A percentile compares a stretch with the other conserved stretches of the same genome.
Conservation (phyloP, 441 rosid genomes). For the Syzygium malaccense region DNA sequence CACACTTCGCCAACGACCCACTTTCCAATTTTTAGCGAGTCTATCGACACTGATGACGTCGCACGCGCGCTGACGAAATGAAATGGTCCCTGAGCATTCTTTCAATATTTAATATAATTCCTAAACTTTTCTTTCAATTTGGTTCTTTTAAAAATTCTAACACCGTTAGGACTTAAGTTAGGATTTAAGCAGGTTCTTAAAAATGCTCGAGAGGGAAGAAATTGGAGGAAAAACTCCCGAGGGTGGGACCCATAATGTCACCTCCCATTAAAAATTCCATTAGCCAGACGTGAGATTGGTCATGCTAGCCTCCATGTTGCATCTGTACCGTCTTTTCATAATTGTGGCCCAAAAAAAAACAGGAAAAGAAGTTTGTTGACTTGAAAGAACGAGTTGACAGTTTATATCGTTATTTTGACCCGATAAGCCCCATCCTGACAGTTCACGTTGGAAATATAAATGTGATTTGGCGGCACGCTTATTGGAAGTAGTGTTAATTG, state of each 20-base stretch:
- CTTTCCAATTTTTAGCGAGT: background rate
- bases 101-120: background rate
- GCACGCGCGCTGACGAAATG: background rate
- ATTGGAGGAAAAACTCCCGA: no score
- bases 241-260: no score
- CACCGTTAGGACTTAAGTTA: background rate
- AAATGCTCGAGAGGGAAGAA: no score
- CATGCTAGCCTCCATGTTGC: background rate
- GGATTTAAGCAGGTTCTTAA: no score
- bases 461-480: accelerated
- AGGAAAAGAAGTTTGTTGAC: background rate
- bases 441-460: accelerated
- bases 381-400: accelerated
- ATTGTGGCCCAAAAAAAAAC: background rate
- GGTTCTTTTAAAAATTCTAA: background rate
- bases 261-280: no score
- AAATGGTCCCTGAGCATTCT: background rate
- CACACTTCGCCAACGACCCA: background rate
- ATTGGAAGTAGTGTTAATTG: background rate
- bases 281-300: background rate
- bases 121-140: background rate
- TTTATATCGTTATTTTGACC: background rate
- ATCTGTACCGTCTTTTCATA: background rate
- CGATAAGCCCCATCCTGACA: accelerated
- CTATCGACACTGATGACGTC: background rate